These are phyloP conservation scores for Skeletonema grethae DNA, from an alignment of 108 stramenopile genomes.

Conservation along the genomic window DNA sequence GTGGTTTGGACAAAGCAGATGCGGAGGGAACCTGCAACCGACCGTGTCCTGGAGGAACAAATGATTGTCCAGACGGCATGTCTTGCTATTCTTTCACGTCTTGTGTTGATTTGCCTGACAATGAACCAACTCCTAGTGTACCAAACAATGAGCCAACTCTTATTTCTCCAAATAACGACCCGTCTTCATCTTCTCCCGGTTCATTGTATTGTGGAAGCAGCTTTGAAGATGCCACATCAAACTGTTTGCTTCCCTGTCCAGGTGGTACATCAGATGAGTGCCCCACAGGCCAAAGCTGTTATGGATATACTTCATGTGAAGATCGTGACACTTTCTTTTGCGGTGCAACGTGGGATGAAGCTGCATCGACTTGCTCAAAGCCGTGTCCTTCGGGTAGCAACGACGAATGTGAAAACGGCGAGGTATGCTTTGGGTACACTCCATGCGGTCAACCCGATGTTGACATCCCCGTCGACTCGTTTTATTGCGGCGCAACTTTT, in stretches of 20 bases:
- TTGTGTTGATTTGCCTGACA: conserved; percentile 12
- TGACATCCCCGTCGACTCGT: conserved; percentile 55
- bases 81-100: conserved; percentile 28
- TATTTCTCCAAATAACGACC: neutral
- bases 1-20: conserved; percentile 42
- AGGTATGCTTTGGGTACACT: conserved; percentile 51
- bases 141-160: neutral
- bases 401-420: conserved; percentile 36
- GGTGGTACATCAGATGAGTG: conserved; percentile 62
- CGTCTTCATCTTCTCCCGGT: conserved; percentile 9
- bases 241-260: conserved; percentile 68
- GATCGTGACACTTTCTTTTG: conserved; percentile 46
- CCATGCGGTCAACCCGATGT: conserved; percentile 37
- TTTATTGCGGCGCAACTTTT: conserved; percentile 46
- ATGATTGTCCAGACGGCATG: conserved; percentile 25
- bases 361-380: conserved; percentile 36
- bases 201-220: conserved; percentile 69
- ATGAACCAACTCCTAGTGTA: neutral
- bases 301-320: conserved; percentile 82
- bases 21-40: conserved; percentile 34
- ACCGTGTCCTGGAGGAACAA: conserved; percentile 34
- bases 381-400: conserved; percentile 39
- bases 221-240: conserved; percentile 77
- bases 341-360: conserved; percentile 49
- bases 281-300: conserved; percentile 78